Evolutionary conservation across 768 basidiomycete genomes (phyloP).

Genomic region (Ramaria sp.): DNA sequence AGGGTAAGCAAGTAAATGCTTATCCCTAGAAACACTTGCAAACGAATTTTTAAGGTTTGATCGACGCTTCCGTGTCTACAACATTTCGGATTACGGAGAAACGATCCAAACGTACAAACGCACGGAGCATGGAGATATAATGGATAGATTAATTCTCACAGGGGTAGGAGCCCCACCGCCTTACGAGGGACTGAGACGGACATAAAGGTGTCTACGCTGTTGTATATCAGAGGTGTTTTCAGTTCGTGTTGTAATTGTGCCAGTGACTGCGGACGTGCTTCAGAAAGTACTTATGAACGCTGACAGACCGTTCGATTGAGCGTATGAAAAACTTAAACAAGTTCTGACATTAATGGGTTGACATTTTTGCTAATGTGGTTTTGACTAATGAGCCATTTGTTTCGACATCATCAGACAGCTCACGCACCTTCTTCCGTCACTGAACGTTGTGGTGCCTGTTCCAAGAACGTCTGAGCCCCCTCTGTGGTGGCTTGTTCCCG

Average conservation of each 20-base stretch:
- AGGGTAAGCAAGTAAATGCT: constrained; percentile 36
- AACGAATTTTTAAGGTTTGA: constrained; percentile 50
- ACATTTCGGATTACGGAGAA: constrained; percentile 85
- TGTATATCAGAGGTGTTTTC: not conserved
- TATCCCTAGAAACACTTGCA: not conserved
- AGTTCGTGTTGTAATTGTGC: not conserved
- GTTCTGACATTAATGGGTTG: too few relatives aligned
- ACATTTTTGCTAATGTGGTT: too few relatives aligned
- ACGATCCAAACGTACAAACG: constrained; percentile 84
- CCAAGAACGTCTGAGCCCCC: constrained; percentile 8
- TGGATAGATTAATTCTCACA: constrained; percentile 54
- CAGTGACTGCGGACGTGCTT: too few relatives aligned
- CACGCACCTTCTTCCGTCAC: not conserved
- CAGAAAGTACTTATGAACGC: too few relatives aligned
- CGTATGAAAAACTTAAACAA: too few relatives aligned
- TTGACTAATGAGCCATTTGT: too few relatives aligned
- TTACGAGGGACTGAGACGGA: not conserved
- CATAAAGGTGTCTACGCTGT: not conserved
- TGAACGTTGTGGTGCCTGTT: not conserved
- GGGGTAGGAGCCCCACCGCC: constrained; percentile 31
- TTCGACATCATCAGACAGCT: not conserved
- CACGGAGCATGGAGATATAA: constrained; percentile 55
- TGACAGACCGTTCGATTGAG: too few relatives aligned
- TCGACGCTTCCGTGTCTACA: constrained; percentile 81
- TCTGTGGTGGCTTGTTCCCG: constrained; percentile 30